Base-by-base conservation (phyloP, 2,329 filamentous ascomycete genomes). In the Metarhizium brunneum region DNA sequence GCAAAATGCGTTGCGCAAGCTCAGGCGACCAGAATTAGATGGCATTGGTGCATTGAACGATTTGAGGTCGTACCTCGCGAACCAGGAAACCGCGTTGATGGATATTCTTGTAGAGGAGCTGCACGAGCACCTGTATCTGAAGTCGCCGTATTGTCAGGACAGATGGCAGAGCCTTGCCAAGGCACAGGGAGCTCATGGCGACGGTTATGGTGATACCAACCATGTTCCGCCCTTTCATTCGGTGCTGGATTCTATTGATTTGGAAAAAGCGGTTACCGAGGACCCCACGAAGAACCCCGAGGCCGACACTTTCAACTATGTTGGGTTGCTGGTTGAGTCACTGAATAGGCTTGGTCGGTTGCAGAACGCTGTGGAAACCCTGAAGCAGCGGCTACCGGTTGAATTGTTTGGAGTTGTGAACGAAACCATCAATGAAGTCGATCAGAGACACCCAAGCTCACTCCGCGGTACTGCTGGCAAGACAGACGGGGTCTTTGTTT, bases 101-200 rank as follows among this genome's bases (percentile, higher is more conserved):
- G 94, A 99, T 66, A 97, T 97, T 54, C 70, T 99, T 55, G 85
- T 97, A n/a, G 94, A 99, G 68, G 94, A 99, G 70, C 77, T 99
- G 38, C 94, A 99, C 68, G 94, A 95, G 68, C 94, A 99, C 71
- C 79, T 99, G 4, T 99, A 99, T 67, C 83, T 99, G 43, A 97
- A 97, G 69, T 97, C 92, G 3, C 94, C 92, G 0, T 99, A 99
- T 68, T 97, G 92, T 67, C 91, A 96, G 67, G 90, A 96, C 68
- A 81, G 94, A 62, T 99, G 94, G 94, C 95, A 95, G 70, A 82
- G 81, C 57, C 83, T 95, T 57, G 80, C 86, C 42, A 87, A 86
- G 63, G 81, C 80, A 42, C 85, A 88, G 60, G 78, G 82, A 50
- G 73, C 75, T 3, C 75, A 73, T 58, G 74, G 73, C 47, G 78